Base-by-base conservation (phyloP, 2,329 filamentous ascomycete genomes). In the Trichophyton rubrum region DNA sequence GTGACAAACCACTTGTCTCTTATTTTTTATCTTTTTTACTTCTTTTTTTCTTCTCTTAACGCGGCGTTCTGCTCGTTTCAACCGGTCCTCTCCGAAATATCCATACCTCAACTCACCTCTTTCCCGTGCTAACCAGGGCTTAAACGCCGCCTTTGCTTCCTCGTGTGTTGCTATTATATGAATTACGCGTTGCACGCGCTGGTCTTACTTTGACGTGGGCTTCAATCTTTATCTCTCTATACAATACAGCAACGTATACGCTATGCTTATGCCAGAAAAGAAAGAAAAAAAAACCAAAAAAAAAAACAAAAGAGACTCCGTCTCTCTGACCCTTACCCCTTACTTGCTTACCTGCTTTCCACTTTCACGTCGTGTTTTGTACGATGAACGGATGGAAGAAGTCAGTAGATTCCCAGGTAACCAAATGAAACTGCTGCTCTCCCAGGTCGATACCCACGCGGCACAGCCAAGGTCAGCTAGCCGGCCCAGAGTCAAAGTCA, bases 101-200 rank as follows among this genome's bases (percentile, higher is more conserved):
- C 41, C 41, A 17, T 45, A 45, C 41, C 20, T 30, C 27, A 30
- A 30, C 27, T 30, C 27, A 30, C 27, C 27, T 30, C 27, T 30
- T 30, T 30, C 27, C 33, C 33, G 33, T 38, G 33, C 33, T 38
- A 38, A 38, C 20, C 6, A 47, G n/a, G 49, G 13, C 24, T 53
- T 53, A 24, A 30, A 30, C 27, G 5, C 1, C 27, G 1, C 24
- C 49, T 27, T 53, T 53, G 33, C 33, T 38, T 38, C 33, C 33
- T 38, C 9, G 45, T 51, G 49, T 53, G 49, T 53, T 47, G 43
- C 49, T 53, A 53, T 30, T 53, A 53, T 53, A 53, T 53, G 24
- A 53, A 27, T 53, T 53, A 53, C 22, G 49, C 49, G 49, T 53
- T 53, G 49, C 49, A 24, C 49, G 49, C 49, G 49, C 49, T 53